phyloP scores from a whole-genome alignment of 768 basidiomycete species.

The Heimioporus sp. region DNA sequence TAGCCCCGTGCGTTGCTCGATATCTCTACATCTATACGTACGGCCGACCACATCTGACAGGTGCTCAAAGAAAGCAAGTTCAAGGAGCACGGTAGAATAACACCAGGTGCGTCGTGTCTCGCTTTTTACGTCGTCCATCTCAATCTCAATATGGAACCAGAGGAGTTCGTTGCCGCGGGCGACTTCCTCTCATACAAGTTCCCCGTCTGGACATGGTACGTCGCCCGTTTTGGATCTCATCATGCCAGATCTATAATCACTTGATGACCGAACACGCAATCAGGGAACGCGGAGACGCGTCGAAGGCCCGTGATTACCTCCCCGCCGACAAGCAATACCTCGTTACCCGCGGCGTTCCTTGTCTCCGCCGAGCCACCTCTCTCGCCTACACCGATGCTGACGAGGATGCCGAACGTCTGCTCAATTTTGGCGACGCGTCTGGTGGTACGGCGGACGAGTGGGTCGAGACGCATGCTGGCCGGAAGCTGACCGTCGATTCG shows the following conservation, averaged over 20 bases:
- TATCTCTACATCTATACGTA: conserved; percentile 16
- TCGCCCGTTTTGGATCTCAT: not conserved
- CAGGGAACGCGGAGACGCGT: conserved; percentile 92
- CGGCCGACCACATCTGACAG: conserved; percentile 42
- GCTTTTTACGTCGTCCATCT: not conserved
- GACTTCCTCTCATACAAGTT: conserved; percentile 99
- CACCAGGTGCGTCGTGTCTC: conserved; percentile 61
- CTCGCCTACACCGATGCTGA: conserved; percentile 94
- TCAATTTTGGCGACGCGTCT: conserved; percentile 73
- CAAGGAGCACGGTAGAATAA: conserved; percentile 97
- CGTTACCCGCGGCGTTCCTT: conserved; percentile 94
- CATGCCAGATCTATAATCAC: no score
- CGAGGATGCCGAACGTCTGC: conserved; percentile 91
- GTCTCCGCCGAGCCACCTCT: conserved; percentile 88
- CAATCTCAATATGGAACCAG: conserved; percentile 36
- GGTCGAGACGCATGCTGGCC: conserved; percentile 96
- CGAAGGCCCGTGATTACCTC: conserved; percentile 88
- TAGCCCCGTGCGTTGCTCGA: conserved; percentile 62
- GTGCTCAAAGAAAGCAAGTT: conserved; percentile 98
- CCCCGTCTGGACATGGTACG: conserved; percentile 95
- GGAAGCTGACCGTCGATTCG: conserved; percentile 51
- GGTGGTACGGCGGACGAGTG: conserved; percentile 77
- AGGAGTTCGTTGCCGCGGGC: conserved; percentile 98
- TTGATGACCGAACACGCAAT: not conserved
- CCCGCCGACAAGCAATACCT: conserved; percentile 96